Base-by-base conservation (phyloP, 192 early-diverging fungal genomes). In the Phycomyces blakesleeanus region DNA sequence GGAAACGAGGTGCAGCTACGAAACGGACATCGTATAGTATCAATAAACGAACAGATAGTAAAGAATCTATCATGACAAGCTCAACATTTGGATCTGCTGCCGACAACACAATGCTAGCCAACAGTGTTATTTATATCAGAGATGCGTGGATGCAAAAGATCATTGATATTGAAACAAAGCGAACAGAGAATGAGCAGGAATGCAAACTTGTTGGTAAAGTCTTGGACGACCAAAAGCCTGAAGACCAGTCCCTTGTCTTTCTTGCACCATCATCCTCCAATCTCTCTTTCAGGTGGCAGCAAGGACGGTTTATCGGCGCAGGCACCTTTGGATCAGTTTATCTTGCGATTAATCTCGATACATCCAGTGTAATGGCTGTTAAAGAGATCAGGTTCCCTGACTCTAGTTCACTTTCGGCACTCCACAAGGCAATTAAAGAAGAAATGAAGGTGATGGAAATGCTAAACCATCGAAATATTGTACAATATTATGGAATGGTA, bases 371-470 rank as follows among this genome's bases (percentile, higher is more conserved):
- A 16, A 92, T 96, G 88, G 94, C 94, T 0, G 94, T 94, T 64
- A 96, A 96, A 69, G 94, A 94, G 64, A 96, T 96, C 57, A 79
- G 87, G 24, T 91, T 93, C 76, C 88, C 85, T 14, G 88, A 91
- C 64, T 80, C 87, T 15, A 74, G 81, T 41, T 78, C 83, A 18
- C 65, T 82, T 44, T 86, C 68, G 63, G 68, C 73, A 25, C 60
- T 91, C 20, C 80, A 87, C 70, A 83, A 85, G 57, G 84, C 85
- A 27, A 91, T 96, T 51, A 87, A 85, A 62, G 92, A 93, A 38
- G 94, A 96, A 71, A 96, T 96, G 91, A 85, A 85, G 55, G 89
- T 96, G 18, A 89, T 96, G 88, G 86, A 91, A 59, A 86, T 91
- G 81, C 76, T 96, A 55, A 80, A 90, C 66, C 92, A 96, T 62